Evolutionary conservation across 2,329 filamentous ascomycete genomes (phyloP), one percentile per base, ranked within the genome.

Genomic region (Fusarium xylarioides): DNA sequence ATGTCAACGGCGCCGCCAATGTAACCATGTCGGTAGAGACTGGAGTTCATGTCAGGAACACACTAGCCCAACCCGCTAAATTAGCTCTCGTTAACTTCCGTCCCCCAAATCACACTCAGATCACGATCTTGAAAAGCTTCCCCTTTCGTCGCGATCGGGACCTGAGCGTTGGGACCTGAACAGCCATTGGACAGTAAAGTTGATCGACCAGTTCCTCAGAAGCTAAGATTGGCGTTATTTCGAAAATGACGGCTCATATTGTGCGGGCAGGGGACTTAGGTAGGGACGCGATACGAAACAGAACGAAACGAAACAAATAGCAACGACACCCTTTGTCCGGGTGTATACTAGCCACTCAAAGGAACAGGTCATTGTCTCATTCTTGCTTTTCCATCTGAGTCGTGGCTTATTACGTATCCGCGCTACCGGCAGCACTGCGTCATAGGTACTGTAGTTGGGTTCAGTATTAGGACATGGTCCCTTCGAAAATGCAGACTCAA

Each of bases 401-500:
- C 54, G 54, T 47, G 42, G 32, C 42, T 50, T 50, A 34, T 50
- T 19, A 50, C 18, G 37, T 21, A 52, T 19, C 47, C 21, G 35
- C 50, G 28, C 38, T 56, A 56, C 38, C 3, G 4, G 28, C 19
- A 46, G 28, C 21, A 23, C 52, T 55, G 37, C 37, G 43, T 55
- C 54, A 35, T 57, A 54, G n/a, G 14, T 26, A 15, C 30, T 30
- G 11, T 28, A 30, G 37, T 26, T 44, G 14, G 7, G 43, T 26
- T 8, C 44, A 47, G 50, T 30, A n/a, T 23, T 21, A 47, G 12
- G n/a, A 66, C 62, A 44, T 19, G 30, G 5, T 12, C 23, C 23
- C 53, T 30, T n/a, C 7, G 15, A 63, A 37, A 40, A 69, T 69
- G 66, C 66, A 65, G 52, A 54, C 66, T 9, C 66, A 38, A 18